Conservation (phyloP, 208 protist species). For the Blastocrithidia nonstop region DNA sequence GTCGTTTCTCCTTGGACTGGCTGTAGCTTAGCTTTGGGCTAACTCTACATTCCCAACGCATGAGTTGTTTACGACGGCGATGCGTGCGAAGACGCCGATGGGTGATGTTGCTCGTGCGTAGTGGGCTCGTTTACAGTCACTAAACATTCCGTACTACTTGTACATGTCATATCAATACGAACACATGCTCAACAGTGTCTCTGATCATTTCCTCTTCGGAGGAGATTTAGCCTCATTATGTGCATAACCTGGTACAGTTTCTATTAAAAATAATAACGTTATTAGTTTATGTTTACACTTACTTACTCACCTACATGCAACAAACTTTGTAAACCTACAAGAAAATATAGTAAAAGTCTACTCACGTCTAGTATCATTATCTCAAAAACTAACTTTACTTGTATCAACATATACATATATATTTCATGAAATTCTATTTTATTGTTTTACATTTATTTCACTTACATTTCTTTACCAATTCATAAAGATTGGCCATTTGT, state of each 20-base stretch:
- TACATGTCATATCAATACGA: constrained; percentile 75
- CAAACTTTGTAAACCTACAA: too few relatives aligned
- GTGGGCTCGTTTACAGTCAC: constrained; percentile 72
- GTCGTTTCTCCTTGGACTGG: constrained; percentile 47
- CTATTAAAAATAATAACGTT: constrained; percentile 1
- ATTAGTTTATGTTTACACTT: neutral
- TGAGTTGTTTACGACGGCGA: constrained; percentile 56
- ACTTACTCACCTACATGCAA: too few relatives aligned
- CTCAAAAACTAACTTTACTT: neutral
- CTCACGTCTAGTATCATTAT: too few relatives aligned
- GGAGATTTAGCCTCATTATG: constrained; percentile 59
- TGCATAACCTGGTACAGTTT: neutral
- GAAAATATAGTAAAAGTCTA: too few relatives aligned
- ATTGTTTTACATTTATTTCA: too few relatives aligned
- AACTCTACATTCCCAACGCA: constrained; percentile 75
- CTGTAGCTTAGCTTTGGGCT: constrained; percentile 63
- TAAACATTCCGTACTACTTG: constrained; percentile 72
- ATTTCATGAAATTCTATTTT: too few relatives aligned
- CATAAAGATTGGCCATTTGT: too few relatives aligned
- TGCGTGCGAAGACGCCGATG: constrained; percentile 76
- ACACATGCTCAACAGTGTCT: constrained; percentile 54
- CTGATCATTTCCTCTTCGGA: constrained; percentile 55
- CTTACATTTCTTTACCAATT: too few relatives aligned
- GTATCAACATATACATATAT: constrained; percentile 1
- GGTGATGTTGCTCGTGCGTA: constrained; percentile 82